Evolutionary conservation across 495 filamentous ascomycete genomes (phyloP).

Genomic region (Penicillium odoratum): DNA sequence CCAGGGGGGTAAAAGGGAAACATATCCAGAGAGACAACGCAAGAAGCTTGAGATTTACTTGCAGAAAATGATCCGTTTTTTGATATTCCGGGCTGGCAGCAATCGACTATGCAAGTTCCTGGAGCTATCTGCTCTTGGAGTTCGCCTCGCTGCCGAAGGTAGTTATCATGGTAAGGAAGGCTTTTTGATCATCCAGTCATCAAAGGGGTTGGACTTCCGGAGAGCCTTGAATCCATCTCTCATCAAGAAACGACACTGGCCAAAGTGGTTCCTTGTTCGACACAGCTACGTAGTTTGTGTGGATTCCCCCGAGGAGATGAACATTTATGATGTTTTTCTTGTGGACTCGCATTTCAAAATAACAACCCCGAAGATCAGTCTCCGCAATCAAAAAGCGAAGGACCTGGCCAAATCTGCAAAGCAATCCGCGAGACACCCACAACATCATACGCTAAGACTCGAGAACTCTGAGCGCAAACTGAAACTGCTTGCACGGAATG

Average conservation of each 20-base stretch:
- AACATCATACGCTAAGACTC: slow-evolving; percentile 83
- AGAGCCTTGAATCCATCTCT: slow-evolving; percentile 73
- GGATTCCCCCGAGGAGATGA: slow-evolving; percentile 97
- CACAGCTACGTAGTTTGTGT: slow-evolving; percentile 98
- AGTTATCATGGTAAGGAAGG: slow-evolving; percentile 99
- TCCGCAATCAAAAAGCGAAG: slow-evolving; percentile 65
- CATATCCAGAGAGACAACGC: slow-evolving; percentile 69
- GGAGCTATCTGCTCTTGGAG: slow-evolving; percentile 89
- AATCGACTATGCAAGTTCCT: slow-evolving; percentile 96
- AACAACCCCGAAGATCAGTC: slow-evolving; percentile 61
- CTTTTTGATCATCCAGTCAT: slow-evolving; percentile 84
- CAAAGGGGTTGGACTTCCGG: slow-evolving; percentile 87
- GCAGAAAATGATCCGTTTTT: slow-evolving; percentile 88
- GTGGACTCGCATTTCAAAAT: slow-evolving; percentile 83
- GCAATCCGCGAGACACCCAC: slow-evolving; percentile 62
- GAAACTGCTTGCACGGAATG: slow-evolving; percentile 88
- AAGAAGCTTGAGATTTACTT: slow-evolving; percentile 88
- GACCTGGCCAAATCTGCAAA: slow-evolving; percentile 62
- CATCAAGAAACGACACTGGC: slow-evolving; percentile 76
- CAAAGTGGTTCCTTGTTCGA: slow-evolving; percentile 97
- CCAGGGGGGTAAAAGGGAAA: slow-evolving; percentile 46
- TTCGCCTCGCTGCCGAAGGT: slow-evolving; percentile 92
- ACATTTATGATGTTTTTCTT: slow-evolving; percentile 97
- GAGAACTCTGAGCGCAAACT: slow-evolving; percentile 85
- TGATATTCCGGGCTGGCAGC: slow-evolving; percentile 94